phyloP scores from a whole-genome alignment of 2,329 filamentous ascomycete genomes.

The Fusarium sp. region DNA sequence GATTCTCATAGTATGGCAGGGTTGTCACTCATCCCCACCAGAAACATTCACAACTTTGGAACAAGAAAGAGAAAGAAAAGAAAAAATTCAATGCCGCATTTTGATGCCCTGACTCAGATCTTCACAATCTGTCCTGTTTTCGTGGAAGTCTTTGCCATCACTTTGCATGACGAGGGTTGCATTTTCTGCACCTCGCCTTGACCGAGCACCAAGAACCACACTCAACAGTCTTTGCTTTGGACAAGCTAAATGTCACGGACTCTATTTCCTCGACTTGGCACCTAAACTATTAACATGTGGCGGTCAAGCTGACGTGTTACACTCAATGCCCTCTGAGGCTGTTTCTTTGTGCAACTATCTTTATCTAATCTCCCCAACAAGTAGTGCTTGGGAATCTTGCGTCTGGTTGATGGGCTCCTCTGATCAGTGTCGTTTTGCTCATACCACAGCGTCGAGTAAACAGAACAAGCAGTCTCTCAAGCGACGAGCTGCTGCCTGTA shows the following conservation, averaged over 20 bases:
- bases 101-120: constrained; percentile 4
- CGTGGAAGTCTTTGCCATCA: background rate
- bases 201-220: background rate
- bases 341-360: constrained; percentile 12
- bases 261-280: constrained; percentile 4
- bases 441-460: background rate
- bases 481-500: constrained; percentile 8
- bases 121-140: background rate
- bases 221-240: constrained; percentile 3
- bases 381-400: background rate
- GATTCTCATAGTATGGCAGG: constrained; percentile 5
- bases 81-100: background rate
- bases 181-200: constrained; percentile 8
- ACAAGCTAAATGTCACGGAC: constrained; percentile 2
- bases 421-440: constrained; percentile 10
- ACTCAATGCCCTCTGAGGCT: constrained; percentile 5
- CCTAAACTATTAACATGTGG: constrained; percentile 23
- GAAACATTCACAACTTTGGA: constrained; percentile 2
- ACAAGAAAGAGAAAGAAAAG: background rate
- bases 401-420: background rate
- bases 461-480: constrained; percentile 2
- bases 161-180: constrained; percentile 9
- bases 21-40: constrained; percentile 16
- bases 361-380: background rate
- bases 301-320: constrained; percentile 27